These are phyloP conservation scores for Thermothelomyces thermophilus DNA, from an alignment of 2,329 filamentous ascomycete genomes.

Conservation along the genomic window DNA sequence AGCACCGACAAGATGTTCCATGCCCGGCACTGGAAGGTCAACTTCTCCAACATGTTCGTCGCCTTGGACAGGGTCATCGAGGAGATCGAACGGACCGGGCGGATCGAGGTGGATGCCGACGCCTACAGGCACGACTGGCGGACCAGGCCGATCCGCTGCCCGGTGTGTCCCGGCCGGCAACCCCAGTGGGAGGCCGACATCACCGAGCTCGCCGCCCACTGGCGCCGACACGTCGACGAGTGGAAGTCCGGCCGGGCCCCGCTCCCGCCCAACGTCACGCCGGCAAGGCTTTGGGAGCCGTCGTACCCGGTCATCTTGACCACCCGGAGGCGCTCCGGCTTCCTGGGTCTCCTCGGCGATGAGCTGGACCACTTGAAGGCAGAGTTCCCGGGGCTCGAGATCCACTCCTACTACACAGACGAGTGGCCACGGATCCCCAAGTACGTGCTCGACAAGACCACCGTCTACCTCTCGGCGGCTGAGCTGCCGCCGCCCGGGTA, in stretches of 20 bases:
- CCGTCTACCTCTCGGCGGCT: conserved; percentile 1
- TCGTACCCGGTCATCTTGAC: background rate
- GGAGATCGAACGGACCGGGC: background rate
- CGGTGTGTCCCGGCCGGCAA: conserved; percentile 1
- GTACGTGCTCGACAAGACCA: conserved; percentile 1
- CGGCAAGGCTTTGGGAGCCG: background rate
- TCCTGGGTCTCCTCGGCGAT: background rate
- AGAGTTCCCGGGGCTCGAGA: background rate
- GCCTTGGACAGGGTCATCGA: background rate
- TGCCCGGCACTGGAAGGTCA: conserved; percentile 1
- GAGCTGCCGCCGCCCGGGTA: background rate
- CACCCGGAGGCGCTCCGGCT: background rate
- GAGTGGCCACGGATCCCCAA: background rate
- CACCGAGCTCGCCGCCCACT: background rate
- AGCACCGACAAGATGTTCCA: conserved; percentile 3
- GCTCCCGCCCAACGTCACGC: background rate
- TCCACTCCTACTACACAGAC: background rate
- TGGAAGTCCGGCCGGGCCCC: background rate
- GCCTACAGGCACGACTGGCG: background rate
- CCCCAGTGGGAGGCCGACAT: background rate
- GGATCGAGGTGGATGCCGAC: background rate
- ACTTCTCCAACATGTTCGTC: conserved; percentile 2
- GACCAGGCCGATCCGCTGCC: conserved; percentile 3
- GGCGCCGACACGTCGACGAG: background rate
- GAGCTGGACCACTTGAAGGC: background rate